Evolutionary conservation across 257 asterid genomes (phyloP).

Genomic region (Jacaranda copaia): DNA sequence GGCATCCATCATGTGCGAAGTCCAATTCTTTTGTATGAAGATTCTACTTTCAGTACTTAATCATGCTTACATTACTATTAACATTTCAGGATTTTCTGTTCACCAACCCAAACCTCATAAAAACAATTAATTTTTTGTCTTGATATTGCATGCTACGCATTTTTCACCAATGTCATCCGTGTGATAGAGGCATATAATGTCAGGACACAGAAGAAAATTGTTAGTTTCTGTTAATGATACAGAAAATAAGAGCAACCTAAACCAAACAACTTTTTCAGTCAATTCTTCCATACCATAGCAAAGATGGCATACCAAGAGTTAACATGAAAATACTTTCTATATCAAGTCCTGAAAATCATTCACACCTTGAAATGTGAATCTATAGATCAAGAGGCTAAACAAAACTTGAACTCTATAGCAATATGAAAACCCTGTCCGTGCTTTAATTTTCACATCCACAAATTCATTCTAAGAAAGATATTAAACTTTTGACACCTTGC

Average conservation of each 20-base stretch:
- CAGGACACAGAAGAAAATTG: not conserved
- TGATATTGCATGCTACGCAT: not conserved
- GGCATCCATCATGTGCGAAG: slow-evolving; percentile 27
- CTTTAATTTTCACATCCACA: not conserved
- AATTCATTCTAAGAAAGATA: not conserved
- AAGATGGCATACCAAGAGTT: not conserved
- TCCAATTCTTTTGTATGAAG: slow-evolving; percentile 22
- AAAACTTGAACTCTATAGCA: not conserved
- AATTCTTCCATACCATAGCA: not conserved
- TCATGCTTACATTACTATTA: not conserved
- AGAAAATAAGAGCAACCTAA: not conserved
- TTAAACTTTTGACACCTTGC: not conserved
- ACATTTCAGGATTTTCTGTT: no score
- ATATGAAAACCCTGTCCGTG: not conserved
- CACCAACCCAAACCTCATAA: not conserved
- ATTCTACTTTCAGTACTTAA: not conserved
- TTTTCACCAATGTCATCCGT: not conserved
- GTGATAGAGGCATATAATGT: not conserved
- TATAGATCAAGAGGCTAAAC: not conserved
- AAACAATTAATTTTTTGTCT: not conserved
- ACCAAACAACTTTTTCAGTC: not conserved
- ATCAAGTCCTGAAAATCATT: not conserved
- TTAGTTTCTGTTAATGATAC: not conserved
- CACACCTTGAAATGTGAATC: not conserved
- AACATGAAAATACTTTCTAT: not conserved